Evolutionary conservation across 139 green algal species (phyloP).

Genomic region (Auxenochlorella pyrenoidosa): DNA sequence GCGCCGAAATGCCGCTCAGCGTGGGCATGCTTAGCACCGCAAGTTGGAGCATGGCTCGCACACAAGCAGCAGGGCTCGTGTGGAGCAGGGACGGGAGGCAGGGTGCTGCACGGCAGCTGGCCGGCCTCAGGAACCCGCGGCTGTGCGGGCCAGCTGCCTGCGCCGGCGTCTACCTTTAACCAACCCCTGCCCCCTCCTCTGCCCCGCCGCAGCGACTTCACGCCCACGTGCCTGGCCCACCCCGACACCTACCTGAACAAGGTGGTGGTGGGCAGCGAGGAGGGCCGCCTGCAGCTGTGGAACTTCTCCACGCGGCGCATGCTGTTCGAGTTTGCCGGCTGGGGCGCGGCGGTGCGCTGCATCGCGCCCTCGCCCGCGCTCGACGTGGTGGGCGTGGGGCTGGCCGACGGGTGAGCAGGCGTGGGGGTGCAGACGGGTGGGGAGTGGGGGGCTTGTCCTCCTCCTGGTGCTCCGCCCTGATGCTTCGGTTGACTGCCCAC

Average conservation of each 20-base stretch:
- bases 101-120: no score
- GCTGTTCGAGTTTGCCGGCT: constrained; percentile 83
- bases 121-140: no score
- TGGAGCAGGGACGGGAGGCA: no score
- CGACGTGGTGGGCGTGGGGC: constrained; percentile 93
- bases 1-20: no score
- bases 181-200: background rate
- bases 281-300: constrained; percentile 89
- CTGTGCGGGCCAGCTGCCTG: no score
- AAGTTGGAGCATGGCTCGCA: no score
- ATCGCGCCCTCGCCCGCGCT: constrained; percentile 87
- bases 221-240: constrained; percentile 89
- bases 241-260: constrained; percentile 99
- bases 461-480: no score
- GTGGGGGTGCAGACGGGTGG: background rate
- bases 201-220: constrained; percentile 53
- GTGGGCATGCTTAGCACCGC: background rate
- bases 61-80: no score
- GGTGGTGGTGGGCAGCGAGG: constrained; percentile 76
- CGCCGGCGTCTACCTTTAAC: no score
- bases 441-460: background rate
- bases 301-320: constrained; percentile 82
- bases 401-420: constrained; percentile 78
- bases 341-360: constrained; percentile 63
- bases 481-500: no score